Evolutionary conservation across 306 rosid genomes (phyloP).

Genomic region (Neltuma alba): DNA sequence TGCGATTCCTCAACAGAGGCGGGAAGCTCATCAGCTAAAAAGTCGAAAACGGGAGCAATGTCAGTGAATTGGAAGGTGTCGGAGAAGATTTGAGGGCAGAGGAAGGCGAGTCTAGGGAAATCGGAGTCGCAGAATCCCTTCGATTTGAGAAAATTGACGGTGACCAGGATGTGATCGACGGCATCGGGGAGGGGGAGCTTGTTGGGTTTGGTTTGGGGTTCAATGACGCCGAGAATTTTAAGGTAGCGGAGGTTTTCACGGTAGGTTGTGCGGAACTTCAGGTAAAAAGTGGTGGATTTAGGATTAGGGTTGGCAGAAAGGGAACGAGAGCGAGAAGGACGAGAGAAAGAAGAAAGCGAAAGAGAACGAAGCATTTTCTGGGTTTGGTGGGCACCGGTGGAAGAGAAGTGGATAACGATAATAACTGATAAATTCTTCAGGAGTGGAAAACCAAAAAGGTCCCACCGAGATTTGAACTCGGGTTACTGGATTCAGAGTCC

Average conservation of each 20-base stretch:
- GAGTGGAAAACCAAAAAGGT: constrained; percentile 26
- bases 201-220: constrained; percentile 50
- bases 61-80: constrained; percentile 45
- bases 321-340: constrained; percentile 7
- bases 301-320: constrained; percentile 14
- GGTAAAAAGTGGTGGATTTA: constrained; percentile 32
- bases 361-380: constrained; percentile 33
- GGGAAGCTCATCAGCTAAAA: constrained; percentile 51
- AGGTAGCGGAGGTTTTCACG: constrained; percentile 81
- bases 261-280: constrained; percentile 76
- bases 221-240: constrained; percentile 57
- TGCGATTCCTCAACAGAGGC: constrained; percentile 49
- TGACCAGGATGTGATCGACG: constrained; percentile 55
- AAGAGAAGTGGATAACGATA: neutral
- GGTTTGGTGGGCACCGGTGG: neutral
- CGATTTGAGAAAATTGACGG: constrained; percentile 68
- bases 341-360: constrained; percentile 22
- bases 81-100: constrained; percentile 66
- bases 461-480: constrained; percentile 89
- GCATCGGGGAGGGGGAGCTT: constrained; percentile 63
- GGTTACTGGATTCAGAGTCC: constrained; percentile 92
- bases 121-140: constrained; percentile 78
- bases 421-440: neutral
- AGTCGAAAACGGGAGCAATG: constrained; percentile 58
- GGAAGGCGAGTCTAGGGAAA: constrained; percentile 59